Base-by-base conservation (phyloP, 2,329 filamentous ascomycete genomes). In the Apiospora marii region DNA sequence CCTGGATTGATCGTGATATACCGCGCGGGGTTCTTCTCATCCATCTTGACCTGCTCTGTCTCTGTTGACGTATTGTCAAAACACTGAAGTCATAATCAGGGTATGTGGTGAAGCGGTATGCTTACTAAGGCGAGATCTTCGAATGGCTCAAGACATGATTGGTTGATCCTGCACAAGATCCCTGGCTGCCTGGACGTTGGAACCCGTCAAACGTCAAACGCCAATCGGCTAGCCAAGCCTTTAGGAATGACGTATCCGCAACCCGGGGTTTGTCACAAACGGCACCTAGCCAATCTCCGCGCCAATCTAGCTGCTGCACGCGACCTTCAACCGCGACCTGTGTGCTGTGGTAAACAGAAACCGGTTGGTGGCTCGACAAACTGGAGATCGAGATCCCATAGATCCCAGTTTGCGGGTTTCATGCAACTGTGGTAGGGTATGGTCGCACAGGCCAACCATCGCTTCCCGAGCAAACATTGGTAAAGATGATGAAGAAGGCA, bases 301-400 rank as follows among this genome's bases (percentile, higher is more conserved):
- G 34, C 22, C 58, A 64, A 64, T 41, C 58, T n/a, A 64, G 2
- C 30, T 13, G 7, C 12, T 41, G 30, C 58, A 64, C 58, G 58
- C 53, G 53, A 37, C 53, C 2, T 7, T 27, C 53, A 19, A 19
- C 19, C 30, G 30, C 53, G 30, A 61, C 53, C 53, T n/a, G 30
- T 61, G 27, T 30, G 27, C 34, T 61, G 53, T 22, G 30, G 27
- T 37, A 61, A 61, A 61, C 53, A 61, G 8, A 30, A 37, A 27
- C 30, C 34, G 5, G 19, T 5, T 24, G 46, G n/a, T 48, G 46
- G 16, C 46, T 51, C 8, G 49, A 13, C 49, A 51, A 37, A 19
- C 34, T 64, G 34, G 13, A n/a, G 58, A 64, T 64, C 58, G 58
- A 64, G 58, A 64, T 64, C 58, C 34, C 58, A 64, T 5, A 64